These are phyloP conservation scores for Geranomyces variabilis DNA, from an alignment of 192 early-diverging fungal genomes.

Conservation along the genomic window DNA sequence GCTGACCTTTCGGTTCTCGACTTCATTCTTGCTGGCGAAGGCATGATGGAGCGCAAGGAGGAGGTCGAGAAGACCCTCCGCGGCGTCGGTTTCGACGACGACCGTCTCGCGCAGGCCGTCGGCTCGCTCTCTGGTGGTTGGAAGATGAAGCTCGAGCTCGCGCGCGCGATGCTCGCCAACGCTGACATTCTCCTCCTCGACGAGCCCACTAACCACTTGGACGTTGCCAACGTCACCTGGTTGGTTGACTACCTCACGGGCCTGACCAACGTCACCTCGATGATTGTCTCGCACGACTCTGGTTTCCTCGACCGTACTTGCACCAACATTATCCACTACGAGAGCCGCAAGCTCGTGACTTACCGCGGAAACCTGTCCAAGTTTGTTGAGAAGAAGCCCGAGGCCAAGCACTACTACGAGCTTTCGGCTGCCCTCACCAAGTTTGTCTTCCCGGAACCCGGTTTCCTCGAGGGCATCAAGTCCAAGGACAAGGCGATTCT, in stretches of 20 bases:
- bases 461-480: slow-evolving; percentile 76
- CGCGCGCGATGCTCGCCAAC: slow-evolving; percentile 82
- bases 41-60: slow-evolving; percentile 47
- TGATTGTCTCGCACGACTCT: slow-evolving; percentile 88
- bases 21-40: slow-evolving; percentile 62
- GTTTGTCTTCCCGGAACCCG: slow-evolving; percentile 79
- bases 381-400: slow-evolving; percentile 76
- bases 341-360: slow-evolving; percentile 76
- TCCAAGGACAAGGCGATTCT: slow-evolving; percentile 79
- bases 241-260: slow-evolving; percentile 73
- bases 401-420: slow-evolving; percentile 78
- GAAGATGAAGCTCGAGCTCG: slow-evolving; percentile 90
- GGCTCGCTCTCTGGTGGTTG: slow-evolving; percentile 81
- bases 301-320: slow-evolving; percentile 79
- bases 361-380: slow-evolving; percentile 81
- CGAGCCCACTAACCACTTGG: slow-evolving; percentile 87
- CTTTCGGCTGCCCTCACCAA: slow-evolving; percentile 62
- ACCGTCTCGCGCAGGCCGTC: slow-evolving; percentile 65
- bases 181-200: slow-evolving; percentile 84
- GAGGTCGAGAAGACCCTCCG: slow-evolving; percentile 60
- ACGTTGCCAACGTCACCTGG: slow-evolving; percentile 67
- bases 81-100: slow-evolving; percentile 71
- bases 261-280: slow-evolving; percentile 74
- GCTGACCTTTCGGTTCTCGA: slow-evolving; percentile 71
- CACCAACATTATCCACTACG: slow-evolving; percentile 85